A percentile compares a stretch with the other conserved stretches of the same genome.
phyloP scores from a whole-genome alignment of 2,329 filamentous ascomycete genomes.

The Trichoderma sp. region DNA sequence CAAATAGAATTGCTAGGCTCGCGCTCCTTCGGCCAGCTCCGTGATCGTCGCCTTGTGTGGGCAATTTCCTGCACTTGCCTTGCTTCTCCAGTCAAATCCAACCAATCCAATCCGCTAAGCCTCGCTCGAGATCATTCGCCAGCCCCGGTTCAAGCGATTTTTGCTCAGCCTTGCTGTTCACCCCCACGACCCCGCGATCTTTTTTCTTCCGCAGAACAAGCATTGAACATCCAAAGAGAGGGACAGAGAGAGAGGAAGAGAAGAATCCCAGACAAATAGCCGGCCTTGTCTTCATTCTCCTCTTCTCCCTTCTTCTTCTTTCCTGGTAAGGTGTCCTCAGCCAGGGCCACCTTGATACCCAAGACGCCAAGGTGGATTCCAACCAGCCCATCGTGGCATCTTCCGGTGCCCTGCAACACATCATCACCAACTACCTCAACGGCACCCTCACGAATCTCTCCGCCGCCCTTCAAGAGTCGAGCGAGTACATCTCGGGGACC shows the following conservation, averaged over 20 bases:
- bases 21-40: neutral
- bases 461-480: constrained; percentile 46
- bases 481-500: constrained; percentile 51
- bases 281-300: neutral
- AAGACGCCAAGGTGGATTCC: constrained; percentile 61
- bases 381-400: constrained; percentile 57
- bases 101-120: neutral
- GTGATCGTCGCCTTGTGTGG: constrained; percentile 18
- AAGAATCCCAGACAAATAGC: neutral
- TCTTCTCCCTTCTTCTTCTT: neutral
- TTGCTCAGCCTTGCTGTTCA: constrained; percentile 18
- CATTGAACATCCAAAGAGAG: neutral
- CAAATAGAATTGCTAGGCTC: neutral
- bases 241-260: neutral
- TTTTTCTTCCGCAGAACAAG: neutral
- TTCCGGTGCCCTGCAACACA: constrained; percentile 61
- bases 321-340: constrained; percentile 34
- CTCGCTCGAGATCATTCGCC: constrained; percentile 10
- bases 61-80: neutral
- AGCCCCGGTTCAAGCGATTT: neutral
- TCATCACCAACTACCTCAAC: constrained; percentile 58
- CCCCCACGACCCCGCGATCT: constrained; percentile 20
- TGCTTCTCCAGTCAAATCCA: neutral
- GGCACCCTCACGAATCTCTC: constrained; percentile 50
- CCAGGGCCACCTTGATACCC: constrained; percentile 36